Evolutionary conservation across 352 stramenopile species (phyloP), one percentile per base, ranked within the genome.

Genomic region (Globisporangium lucens): DNA sequence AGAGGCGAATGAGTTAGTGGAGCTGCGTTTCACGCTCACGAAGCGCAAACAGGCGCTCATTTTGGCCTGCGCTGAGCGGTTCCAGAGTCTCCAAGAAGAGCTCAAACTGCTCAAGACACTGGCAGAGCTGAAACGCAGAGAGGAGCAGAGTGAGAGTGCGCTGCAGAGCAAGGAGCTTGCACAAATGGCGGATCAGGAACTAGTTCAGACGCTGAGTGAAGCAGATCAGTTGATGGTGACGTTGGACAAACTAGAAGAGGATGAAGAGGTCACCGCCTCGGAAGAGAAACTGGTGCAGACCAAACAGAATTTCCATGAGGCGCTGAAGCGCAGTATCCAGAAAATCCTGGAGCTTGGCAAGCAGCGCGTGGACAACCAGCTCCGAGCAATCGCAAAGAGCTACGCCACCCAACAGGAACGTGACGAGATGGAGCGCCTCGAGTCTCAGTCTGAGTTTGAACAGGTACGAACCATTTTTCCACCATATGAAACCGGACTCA

Each of bases 1-100:
- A 46, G 74, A 79, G 35, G 65, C 74, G 1, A 33, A 9, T 0
- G 71, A 80, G 15, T 36, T 80, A 1, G 66, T 65, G 1, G 43
- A 70, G 13, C 59, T 80, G 1, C 53, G 60, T 10, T 71, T 61
- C 38, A 60, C 61, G 22, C 20, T 61, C 2, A 33, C 4, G 8
- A 61, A 46, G 53, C 61, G 55, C 49, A 73, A 74, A 29, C 63
- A 72, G 30, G 33, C 20, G 33, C 38, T 62, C 17, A 30, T 59
- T 12, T 41, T 7, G 13, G 4, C 51, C 3, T 63, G 30, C 20
- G 8, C 8, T 0, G 69, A 69, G 29, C n/a, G 47, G 12, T 27
- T 69, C 4, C 47, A 52, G 5, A 29, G 43, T 8, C 63, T 56
- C 3, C 59, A 53, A 1, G 60, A 68, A 6, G 59, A 75, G 20